These are phyloP conservation scores for Aspergillus ruber DNA, from an alignment of 2,329 filamentous ascomycete genomes.

Conservation along the genomic window DNA sequence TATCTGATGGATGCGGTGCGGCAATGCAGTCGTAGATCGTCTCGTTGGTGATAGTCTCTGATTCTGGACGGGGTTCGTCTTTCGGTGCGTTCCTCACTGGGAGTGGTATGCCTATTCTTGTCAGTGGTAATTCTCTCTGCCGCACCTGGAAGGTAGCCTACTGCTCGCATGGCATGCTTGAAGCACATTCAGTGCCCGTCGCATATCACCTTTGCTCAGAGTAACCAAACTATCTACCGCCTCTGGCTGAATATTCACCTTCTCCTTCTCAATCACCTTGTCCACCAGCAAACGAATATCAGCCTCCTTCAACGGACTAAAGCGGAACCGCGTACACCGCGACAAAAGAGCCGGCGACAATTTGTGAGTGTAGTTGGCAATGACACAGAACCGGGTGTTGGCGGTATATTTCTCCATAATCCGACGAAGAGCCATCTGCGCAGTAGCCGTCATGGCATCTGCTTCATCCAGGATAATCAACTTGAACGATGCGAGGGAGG, in stretches of 20 bases:
- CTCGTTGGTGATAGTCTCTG: constrained; percentile 84
- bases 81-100: constrained; percentile 55
- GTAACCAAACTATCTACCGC: constrained; percentile 78
- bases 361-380: constrained; percentile 98
- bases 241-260: constrained; percentile 72
- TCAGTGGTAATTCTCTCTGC: constrained; percentile 1
- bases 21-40: constrained; percentile 97
- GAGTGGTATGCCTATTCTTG: constrained; percentile 57
- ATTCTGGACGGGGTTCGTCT: constrained; percentile 52
- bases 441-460: constrained; percentile 99
- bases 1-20: constrained; percentile 83
- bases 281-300: constrained; percentile 85
- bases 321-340: constrained; percentile 88
- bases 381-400: constrained; percentile 96
- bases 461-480: constrained; percentile 97
- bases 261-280: constrained; percentile 80
- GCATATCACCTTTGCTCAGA: constrained; percentile 93
- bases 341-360: constrained; percentile 87
- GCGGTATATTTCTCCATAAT: constrained; percentile 99
- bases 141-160: constrained; percentile 35
- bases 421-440: constrained; percentile 90
- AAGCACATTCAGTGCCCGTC: constrained; percentile 85
- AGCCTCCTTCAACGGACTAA: constrained; percentile 81
- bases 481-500: constrained; percentile 70
- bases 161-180: constrained; percentile 95